Percentiles rank a stretch among this genome's conserved stretches.
phyloP scores from a whole-genome alignment of 2,329 filamentous ascomycete species.

The Bipolaris oryzae region DNA sequence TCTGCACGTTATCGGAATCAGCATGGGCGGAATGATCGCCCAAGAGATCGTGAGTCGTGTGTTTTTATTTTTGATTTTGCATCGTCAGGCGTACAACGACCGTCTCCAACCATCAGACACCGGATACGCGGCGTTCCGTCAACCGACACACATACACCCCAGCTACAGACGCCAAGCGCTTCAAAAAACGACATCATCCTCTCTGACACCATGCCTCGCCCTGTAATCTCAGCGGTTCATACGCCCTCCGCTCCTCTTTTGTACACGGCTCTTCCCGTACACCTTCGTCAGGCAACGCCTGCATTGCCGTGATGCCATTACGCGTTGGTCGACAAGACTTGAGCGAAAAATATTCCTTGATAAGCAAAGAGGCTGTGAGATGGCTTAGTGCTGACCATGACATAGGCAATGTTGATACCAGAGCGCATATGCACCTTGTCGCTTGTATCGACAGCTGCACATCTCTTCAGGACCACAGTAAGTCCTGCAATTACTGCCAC shows the following conservation, averaged over 20 bases:
- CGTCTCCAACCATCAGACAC: neutral
- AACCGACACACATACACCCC: constrained; percentile 14
- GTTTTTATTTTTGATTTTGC: constrained; percentile 3
- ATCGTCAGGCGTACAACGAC: constrained; percentile 4
- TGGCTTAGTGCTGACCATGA: constrained; percentile 3
- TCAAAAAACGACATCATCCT: constrained; percentile 19
- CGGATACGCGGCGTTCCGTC: constrained; percentile 40
- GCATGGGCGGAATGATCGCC: constrained; percentile 90
- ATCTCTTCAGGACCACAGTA: constrained; percentile 55
- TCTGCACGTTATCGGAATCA: constrained; percentile 76
- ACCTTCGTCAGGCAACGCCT: neutral
- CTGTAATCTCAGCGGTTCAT: constrained; percentile 28
- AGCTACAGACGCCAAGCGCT: constrained; percentile 19
- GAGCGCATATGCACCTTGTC: constrained; percentile 57
- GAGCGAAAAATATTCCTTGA: neutral
- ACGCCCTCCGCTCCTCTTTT: constrained; percentile 24
- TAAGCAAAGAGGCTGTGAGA: neutral
- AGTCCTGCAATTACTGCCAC: constrained; percentile 6
- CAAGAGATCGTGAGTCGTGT: constrained; percentile 69
- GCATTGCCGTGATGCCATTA: neutral
- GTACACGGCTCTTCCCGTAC: constrained; percentile 9
- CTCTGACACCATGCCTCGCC: constrained; percentile 27
- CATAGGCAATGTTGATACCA: constrained; percentile 53
- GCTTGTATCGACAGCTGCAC: constrained; percentile 57
- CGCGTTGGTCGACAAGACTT: constrained; percentile 1